Base-by-base conservation (phyloP, 768 basidiomycete genomes). In the Tylopilus plumbeoviolaceoides region DNA sequence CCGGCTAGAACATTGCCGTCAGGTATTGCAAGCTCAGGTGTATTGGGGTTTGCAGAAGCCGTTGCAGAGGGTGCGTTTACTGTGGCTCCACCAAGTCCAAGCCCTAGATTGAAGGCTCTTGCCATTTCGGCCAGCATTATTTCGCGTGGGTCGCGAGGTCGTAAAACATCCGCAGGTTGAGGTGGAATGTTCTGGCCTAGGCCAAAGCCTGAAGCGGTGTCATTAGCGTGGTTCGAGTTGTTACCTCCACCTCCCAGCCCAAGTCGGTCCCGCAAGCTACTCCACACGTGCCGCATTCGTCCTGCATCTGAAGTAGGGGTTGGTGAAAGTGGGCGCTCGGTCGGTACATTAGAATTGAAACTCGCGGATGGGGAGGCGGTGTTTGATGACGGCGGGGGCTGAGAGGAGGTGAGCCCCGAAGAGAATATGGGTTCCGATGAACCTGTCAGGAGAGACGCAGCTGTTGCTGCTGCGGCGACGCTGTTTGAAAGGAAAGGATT, bases 401-500 rank as follows among this genome's bases (percentile, higher is more conserved):
- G 64, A 55, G 75, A 66, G 47, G 78, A 69, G 28, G 78, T 72
- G 48, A 84, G 74, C 41, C 79, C 76, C 21, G 84, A 77, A 35
- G 80, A 77, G 50, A 86, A 76, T 41, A 89, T 78, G 11, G 82
- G 78, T 45, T 85, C 80, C 5, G 83, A 81, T 21, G 83, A 80
- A 33, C 87, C 87, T 1, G 85, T 84, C n/a, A 89, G 76, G 27
- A 90, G 77, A 4, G 91, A 92, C 8, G 88, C 89, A 2, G 91
- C 90, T 1, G 90, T 91, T n/a, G 91, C 91, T 10, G 91, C 88
- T n/a, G 91, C 89, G 4, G 91, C 91, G 30, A 92, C 91, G 60
- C 91, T 89, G 56, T 45, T 64, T 17, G 4, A 36, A n/a, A 30
- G 18, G 17, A 10, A 45, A 8, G 33, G 46, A n/a, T 28, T 38